Base-by-base conservation (phyloP, 2,329 filamentous ascomycete species). In the Colletotrichum tropicicola region DNA sequence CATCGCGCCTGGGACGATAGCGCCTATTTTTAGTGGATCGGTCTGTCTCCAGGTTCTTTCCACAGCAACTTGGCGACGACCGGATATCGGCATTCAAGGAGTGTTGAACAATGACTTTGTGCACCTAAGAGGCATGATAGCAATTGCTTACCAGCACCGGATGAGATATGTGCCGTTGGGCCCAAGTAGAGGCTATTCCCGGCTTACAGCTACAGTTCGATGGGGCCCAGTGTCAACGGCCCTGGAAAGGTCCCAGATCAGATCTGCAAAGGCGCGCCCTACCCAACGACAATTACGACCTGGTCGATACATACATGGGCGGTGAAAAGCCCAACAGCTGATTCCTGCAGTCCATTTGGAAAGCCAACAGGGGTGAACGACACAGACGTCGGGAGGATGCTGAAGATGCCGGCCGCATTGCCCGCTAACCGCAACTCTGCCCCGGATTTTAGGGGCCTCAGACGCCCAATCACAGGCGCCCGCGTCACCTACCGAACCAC, bases 371-470 rank as follows among this genome's bases (percentile, higher is more conserved):
- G 43, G 43, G 13, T 45, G 27, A 28, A 28, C 19, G 32, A 15
- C 10, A 32, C 28, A 32, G 39, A 37, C 8, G 41, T 17, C 39
- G 39, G 25, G 7, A 39, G 21, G n/a, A 37, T 23, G 48, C 39
- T 49, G 19, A 59, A 53, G 45, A 52, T 39, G 51, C 37, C 51
- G 37, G 51, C 37, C 51, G 37, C 51, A 13, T 4, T 25, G 21
- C 48, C 48, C 21, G 30, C n/a, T 19, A n/a, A 25, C 23, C 35
- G 28, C 37, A 19, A 9, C 28, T 45, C 37, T 44, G 49, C 62
- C 57, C 62, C 51, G 51, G 62, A 55, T 56, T 65, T 62, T 41
- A 47, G 44, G 17, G 44, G 32, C 7, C 48, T n/a, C 27, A 19
- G 28, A 19, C 21, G 35, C 53, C 47, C 37, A 59, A 51, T 63